phyloP scores from a whole-genome alignment of 768 basidiomycete genomes.

The Pleurotus platypus region DNA sequence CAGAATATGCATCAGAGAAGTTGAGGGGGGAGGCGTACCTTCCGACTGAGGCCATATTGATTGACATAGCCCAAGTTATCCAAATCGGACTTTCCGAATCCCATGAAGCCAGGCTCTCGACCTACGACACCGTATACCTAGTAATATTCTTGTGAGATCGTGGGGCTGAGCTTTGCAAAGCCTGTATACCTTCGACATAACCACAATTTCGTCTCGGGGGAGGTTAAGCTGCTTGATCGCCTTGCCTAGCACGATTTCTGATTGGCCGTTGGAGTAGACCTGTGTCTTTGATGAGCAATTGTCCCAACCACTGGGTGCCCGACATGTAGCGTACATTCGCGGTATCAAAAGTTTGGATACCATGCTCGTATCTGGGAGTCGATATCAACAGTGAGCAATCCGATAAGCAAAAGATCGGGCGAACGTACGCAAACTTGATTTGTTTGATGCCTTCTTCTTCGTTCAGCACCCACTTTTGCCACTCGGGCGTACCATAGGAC shows the following conservation, averaged over 20 bases:
- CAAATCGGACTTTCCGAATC: constrained; percentile 11
- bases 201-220: constrained; percentile 71
- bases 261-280: constrained; percentile 64
- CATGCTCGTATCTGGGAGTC: constrained; percentile 46
- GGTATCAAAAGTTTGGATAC: constrained; percentile 62
- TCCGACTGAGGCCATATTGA: constrained; percentile 30
- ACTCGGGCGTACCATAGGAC: constrained; percentile 52
- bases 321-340: constrained; percentile 32
- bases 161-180: background rate
- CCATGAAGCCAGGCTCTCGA: constrained; percentile 15
- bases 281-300: constrained; percentile 14
- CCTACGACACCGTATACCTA: constrained; percentile 36
- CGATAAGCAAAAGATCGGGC: background rate
- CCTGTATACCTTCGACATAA: constrained; percentile 66
- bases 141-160: background rate
- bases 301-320: no score
- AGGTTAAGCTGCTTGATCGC: constrained; percentile 64
- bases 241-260: constrained; percentile 67
- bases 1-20: background rate
- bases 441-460: constrained; percentile 52
- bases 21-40: constrained; percentile 24
- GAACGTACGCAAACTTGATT: constrained; percentile 32
- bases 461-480: constrained; percentile 44
- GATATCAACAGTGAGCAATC: background rate
- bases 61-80: constrained; percentile 49